Base-by-base conservation (phyloP, 106 monocot species). In the Vanilla planifolia region DNA sequence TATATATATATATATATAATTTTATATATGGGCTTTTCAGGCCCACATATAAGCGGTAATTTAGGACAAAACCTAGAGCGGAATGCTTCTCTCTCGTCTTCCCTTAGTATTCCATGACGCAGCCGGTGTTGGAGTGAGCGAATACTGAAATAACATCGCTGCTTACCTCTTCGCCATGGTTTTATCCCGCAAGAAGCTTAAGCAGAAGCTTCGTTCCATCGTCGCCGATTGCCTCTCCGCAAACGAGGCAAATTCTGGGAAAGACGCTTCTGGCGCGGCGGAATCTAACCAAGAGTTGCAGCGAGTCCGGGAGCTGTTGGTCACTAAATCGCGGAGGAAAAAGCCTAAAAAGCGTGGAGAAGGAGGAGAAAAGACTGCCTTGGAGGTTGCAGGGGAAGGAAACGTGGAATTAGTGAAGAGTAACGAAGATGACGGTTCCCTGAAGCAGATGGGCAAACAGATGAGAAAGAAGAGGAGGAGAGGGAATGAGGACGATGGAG, bases 121-220 rank as follows among this genome's bases (percentile, higher is more conserved):
- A n/a, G n/a, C n/a, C n/a, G n/a, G n/a, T n/a, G n/a, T n/a, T n/a
- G n/a, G n/a, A n/a, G n/a, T n/a, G n/a, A n/a, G n/a, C n/a, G n/a
- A n/a, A n/a, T n/a, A n/a, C n/a, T n/a, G n/a, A n/a, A n/a, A n/a
- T n/a, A n/a, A n/a, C n/a, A n/a, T n/a, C n/a, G n/a, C n/a, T n/a
- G n/a, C n/a, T n/a, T n/a, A n/a, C n/a, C 51, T 52, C 51, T 52
- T 24, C 51, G 30, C 57, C 48, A 96, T 96, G 95, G 95, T 90
- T 37, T 61, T 91, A 7, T 83, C 86, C 21, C 72, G 82, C 62
- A 96, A 87, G 72, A 91, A 91, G 74, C 90, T 96, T 16, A 87
- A 96, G 71, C 68, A 77, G 61, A 87, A 80, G 78, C 62, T 84
- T 34, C 75, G 80, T 3, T 48, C 58, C 6, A 76, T 87, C 35